Base-by-base conservation (phyloP, 2,329 filamentous ascomycete species). In the Dothistroma septosporum region DNA sequence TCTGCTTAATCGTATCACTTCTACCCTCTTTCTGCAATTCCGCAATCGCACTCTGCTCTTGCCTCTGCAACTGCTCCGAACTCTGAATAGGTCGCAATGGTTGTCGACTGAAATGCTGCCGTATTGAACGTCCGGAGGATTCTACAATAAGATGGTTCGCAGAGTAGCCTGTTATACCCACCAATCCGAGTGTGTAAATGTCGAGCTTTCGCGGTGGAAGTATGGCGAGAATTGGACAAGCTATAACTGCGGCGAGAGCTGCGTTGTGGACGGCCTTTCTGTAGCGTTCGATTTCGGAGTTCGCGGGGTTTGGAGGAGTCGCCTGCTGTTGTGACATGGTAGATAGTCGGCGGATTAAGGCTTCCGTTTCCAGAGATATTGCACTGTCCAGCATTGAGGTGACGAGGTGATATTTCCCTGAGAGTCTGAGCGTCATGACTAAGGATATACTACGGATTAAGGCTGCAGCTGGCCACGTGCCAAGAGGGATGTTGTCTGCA, bases 181-280 rank as follows among this genome's bases (percentile, higher is more conserved):
- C 73, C 8, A 87, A 78, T 0, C 76, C 77, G 66, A 85, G 77
- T 19, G 84, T 87, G 74, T 85, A 86, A 57, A 83, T 68, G 69
- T 87, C 85, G 54, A 87, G 73, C 73, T 87, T 87, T 50, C 85
- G 82, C 0, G 85, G 85, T 10, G 85, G 85, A 10, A 87, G 73
- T 16, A 80, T 69, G 53, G 80, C 79, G 55, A 87, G 76, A 9
- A 81, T 64, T 0, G 85, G 85, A 61, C 82, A 84, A 53, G 79
- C 70, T 21, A 87, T 69, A 31, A 83, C 72, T 53, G 79, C 76
- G 58, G 73, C 76, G 33, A 84, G 73, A 16, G 83, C 79, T 64
- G 78, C 68, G 65, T 78, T 79, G 71, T 80, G 80, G 11, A 74
- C 64, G 32, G 72, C 68, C 41, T 65, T 64, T 12, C 66, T 65